Base-by-base conservation (phyloP, 192 early-diverging fungal species). In the Geosiphon pyriformis region DNA sequence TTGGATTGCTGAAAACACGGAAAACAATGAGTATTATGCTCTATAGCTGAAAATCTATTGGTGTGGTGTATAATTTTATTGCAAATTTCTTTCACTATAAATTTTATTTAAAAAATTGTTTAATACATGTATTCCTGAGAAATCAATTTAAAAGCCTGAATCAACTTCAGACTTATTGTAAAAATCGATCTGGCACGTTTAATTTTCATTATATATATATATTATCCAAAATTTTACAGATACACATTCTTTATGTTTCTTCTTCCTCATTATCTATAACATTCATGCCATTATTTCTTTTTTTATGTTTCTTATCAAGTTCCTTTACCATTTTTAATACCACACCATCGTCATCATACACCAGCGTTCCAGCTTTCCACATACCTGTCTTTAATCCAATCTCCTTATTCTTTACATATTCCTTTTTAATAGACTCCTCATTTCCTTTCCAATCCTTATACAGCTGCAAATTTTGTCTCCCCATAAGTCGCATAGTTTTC, bases 381-480 rank as follows among this genome's bases (percentile, higher is more conserved):
- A 82, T 76, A 4, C 84, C 85, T 66, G 83, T 78, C 61, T 83
- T 80, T 35, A 90, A 66, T 15, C 90, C 93, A 63, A 94, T 88
- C 0, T 82, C 84, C 70, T 92, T 92, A 69, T 95, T 94, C 25
- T 82, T 73, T 51, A 89, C 87, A 71, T 87, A 93, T 61, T 93
- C 90, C 34, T 74, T 68, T 53, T 77, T 74, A 23, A 93, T 88
- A 29, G 75, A 87, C 23, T 82, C 82, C 35, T 75, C 85, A 65
- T 82, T 76, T 11, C 92, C 92, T 69, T 83, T 88, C 93, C 93
- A 95, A 55, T 83, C 89, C 64, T 87, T 85, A 74, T 94, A 93
- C 37, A 90, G 75, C 70, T 94, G 91, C 32, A 92, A 74, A 61
- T 93, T 94, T 59, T 93, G 93, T 30, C 93, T 81, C 34, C 93